phyloP scores from a whole-genome alignment of 495 filamentous ascomycete species.

The Aspergillus ostianus region DNA sequence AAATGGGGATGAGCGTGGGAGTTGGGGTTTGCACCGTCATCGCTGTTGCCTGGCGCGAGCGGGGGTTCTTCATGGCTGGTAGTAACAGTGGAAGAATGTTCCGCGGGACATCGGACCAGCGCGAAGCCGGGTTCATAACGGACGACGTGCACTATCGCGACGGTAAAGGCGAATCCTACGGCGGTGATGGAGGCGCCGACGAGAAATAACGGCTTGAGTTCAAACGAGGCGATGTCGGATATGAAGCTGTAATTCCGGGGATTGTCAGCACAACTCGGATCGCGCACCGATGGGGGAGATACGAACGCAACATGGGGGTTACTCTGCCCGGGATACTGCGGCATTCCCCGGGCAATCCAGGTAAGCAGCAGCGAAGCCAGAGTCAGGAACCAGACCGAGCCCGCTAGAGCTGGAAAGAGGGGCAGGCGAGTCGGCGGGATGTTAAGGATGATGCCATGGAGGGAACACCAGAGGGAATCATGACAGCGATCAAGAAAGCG shows the following conservation, averaged over 20 bases:
- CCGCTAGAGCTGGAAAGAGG: conserved; percentile 22
- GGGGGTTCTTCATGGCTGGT: background rate
- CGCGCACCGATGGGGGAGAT: background rate
- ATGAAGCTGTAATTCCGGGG: conserved; percentile 14
- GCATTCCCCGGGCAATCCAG: conserved; percentile 23
- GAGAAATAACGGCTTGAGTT: conserved; percentile 24
- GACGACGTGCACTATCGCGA: conserved; percentile 23
- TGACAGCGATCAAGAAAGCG: conserved; percentile 16
- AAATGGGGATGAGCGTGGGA: background rate
- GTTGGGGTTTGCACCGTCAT: background rate
- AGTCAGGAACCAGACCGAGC: conserved; percentile 23
- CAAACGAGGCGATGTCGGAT: conserved; percentile 25
- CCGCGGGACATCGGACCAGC: conserved; percentile 11
- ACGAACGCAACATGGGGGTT: conserved; percentile 21
- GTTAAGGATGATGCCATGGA: conserved; percentile 23
- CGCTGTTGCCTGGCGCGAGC: background rate
- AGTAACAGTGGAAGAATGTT: background rate
- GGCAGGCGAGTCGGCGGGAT: conserved; percentile 19
- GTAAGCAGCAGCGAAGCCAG: conserved; percentile 18
- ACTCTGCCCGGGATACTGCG: conserved; percentile 21
- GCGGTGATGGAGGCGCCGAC: conserved; percentile 22
- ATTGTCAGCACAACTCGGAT: background rate
- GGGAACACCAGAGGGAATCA: conserved; percentile 19
- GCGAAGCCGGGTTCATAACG: conserved; percentile 26
- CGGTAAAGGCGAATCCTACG: conserved; percentile 23